Conservation (phyloP, 2,329 filamentous ascomycete species). For the Trichoderma sp. region DNA sequence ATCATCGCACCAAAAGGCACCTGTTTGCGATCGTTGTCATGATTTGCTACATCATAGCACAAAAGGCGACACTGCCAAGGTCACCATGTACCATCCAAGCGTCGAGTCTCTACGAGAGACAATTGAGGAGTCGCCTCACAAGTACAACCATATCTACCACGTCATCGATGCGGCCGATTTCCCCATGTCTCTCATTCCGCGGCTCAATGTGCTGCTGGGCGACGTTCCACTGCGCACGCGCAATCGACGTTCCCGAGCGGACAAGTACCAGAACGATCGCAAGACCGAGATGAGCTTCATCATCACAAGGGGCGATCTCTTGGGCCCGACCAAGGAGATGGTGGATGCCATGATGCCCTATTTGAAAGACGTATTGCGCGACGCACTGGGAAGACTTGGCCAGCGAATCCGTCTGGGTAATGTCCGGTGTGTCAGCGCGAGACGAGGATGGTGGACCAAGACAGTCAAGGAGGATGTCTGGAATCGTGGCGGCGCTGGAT, state of each 20-base stretch:
- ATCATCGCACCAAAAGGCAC: slow-evolving; percentile 40
- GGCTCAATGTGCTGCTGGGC: slow-evolving; percentile 68
- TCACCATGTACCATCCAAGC: slow-evolving; percentile 76
- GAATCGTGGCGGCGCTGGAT: slow-evolving; percentile 79
- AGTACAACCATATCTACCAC: slow-evolving; percentile 93
- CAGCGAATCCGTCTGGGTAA: slow-evolving; percentile 82
- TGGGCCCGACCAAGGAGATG: slow-evolving; percentile 80
- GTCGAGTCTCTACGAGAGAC: slow-evolving; percentile 80
- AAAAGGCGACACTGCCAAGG: slow-evolving; percentile 46
- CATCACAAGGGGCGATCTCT: slow-evolving; percentile 82
- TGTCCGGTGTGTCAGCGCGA: slow-evolving; percentile 81
- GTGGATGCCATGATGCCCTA: slow-evolving; percentile 88
- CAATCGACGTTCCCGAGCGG: slow-evolving; percentile 73
- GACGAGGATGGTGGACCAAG: slow-evolving; percentile 87
- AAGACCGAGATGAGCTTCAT: slow-evolving; percentile 85
- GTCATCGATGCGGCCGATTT: slow-evolving; percentile 95
- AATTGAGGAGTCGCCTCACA: slow-evolving; percentile 84
- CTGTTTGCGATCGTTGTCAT: slow-evolving; percentile 87
- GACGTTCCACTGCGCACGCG: slow-evolving; percentile 73
- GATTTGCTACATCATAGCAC: slow-evolving; percentile 73
- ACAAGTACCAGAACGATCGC: slow-evolving; percentile 65
- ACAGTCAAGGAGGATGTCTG: slow-evolving; percentile 84
- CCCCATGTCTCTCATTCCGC: slow-evolving; percentile 85
- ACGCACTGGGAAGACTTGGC: slow-evolving; percentile 68
- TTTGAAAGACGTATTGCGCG: slow-evolving; percentile 72